Percentiles rank a stretch among this genome's conserved stretches.
phyloP scores from a whole-genome alignment of 176 grass and related monocot species.

The Musa troglodytarum region DNA sequence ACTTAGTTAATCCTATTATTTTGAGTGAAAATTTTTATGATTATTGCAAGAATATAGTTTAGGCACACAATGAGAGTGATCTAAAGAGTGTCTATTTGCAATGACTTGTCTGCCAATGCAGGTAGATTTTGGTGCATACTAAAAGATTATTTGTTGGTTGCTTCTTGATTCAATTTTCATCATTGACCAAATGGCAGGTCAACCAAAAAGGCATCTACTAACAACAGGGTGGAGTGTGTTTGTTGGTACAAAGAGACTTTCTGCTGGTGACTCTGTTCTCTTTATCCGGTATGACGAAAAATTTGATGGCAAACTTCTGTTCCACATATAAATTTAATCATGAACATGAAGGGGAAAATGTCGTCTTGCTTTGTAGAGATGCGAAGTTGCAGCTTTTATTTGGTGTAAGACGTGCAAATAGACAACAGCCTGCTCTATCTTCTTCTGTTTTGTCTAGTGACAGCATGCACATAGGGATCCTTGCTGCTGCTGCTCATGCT shows the following conservation, averaged over 20 bases:
- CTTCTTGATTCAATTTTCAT: slow-evolving; percentile 5
- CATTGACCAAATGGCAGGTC: slow-evolving; percentile 50
- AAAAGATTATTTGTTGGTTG: too few species aligned
- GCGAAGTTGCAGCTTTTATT: slow-evolving; percentile 97
- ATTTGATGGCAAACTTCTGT: slow-evolving; percentile 3
- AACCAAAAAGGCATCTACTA: slow-evolving; percentile 93
- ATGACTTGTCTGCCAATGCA: too few species aligned
- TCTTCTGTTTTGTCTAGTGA: slow-evolving; percentile 97
- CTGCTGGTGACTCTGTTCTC: slow-evolving; percentile 90
- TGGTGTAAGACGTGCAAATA: slow-evolving; percentile 66
- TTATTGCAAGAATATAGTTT: too few species aligned
- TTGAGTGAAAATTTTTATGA: too few species aligned
- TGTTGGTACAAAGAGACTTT: slow-evolving; percentile 79
- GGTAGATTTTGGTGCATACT: too few species aligned
- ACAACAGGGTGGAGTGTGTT: slow-evolving; percentile 99
- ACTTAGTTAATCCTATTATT: too few species aligned
- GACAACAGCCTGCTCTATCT: slow-evolving; percentile 80
- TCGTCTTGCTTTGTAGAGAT: slow-evolving; percentile 49
- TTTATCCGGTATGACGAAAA: slow-evolving; percentile 59
- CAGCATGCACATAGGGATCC: slow-evolving; percentile 96
- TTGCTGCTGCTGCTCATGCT: slow-evolving; percentile 94
- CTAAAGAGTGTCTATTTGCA: too few species aligned
- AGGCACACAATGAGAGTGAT: too few species aligned
- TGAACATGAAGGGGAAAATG: slow-evolving; percentile 2
- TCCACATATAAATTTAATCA: background rate